phyloP scores from a whole-genome alignment of 208 protist genomes.

The Wallacemonas sp. region DNA sequence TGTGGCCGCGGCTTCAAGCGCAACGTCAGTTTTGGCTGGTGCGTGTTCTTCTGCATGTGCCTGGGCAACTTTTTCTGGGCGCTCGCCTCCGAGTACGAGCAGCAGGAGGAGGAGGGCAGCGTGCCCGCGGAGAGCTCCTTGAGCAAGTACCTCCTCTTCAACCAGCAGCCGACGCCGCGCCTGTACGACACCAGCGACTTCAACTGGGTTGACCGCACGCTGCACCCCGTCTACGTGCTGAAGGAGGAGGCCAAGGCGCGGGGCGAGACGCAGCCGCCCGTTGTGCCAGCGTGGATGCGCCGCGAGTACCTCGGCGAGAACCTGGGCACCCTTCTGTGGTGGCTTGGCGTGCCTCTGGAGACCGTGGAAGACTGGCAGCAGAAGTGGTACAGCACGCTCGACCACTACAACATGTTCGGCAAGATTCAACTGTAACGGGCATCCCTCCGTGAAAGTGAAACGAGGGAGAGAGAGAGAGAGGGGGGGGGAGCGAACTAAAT shows the following conservation, averaged over 20 bases:
- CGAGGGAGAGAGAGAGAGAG: too few relatives aligned
- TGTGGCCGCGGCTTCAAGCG: constrained; percentile 64
- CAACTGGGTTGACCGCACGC: constrained; percentile 72
- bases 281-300: constrained; percentile 86
- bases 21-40: constrained; percentile 71
- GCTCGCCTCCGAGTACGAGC: constrained; percentile 69
- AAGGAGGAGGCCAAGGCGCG: constrained; percentile 42
- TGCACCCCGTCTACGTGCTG: constrained; percentile 79
- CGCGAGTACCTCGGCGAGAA: constrained; percentile 87
- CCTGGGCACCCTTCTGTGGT: constrained; percentile 47
- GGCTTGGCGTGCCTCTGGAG: constrained; percentile 49
- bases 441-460: too few relatives aligned
- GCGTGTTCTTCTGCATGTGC: constrained; percentile 72
- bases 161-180: constrained; percentile 32
- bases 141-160: constrained; percentile 58
- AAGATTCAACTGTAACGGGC: constrained; percentile 38
- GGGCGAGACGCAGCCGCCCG: constrained; percentile 38
- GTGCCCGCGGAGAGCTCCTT: constrained; percentile 36
- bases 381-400: constrained; percentile 64
- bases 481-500: too few relatives aligned
- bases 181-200: constrained; percentile 54
- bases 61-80: constrained; percentile 81
- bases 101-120: constrained; percentile 52
- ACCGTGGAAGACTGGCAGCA: constrained; percentile 37
- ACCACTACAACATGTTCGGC: constrained; percentile 90